Base-by-base conservation (phyloP, 768 basidiomycete species). In the Lepiota brunneoincarnata region DNA sequence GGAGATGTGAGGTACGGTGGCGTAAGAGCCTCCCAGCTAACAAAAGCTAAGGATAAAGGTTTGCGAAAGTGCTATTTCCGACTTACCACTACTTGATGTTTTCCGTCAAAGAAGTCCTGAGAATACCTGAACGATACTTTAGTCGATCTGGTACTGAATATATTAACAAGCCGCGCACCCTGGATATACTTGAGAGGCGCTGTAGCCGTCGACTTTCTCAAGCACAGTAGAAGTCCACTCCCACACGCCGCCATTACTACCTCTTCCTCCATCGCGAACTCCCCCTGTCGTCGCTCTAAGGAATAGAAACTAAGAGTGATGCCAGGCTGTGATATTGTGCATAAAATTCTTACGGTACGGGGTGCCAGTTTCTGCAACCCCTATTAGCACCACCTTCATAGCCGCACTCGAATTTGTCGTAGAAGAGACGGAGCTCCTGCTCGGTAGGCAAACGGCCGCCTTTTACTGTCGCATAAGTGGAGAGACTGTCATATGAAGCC, bases 361-460 rank as follows among this genome's bases (percentile, higher is more conserved):
- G 91, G 65, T 98, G 93, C 93, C 95, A 97, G 69, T 93, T 91
- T 58, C 89, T 80, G 67, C 96, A 91, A 1, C 93, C 96, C 45
- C 86, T 65, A 63, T 98, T 98, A 1, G 84, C 80, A 34, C 87
- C 88, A 17, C 86, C 87, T 58, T 84, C 86, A 51, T 86, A 90
- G 0, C 89, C 88, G 34, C 76, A 77, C 40, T 86, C 79, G 52
- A 89, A 89, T 63, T 80, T 83, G 62, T 89, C 83, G 61, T 84
- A 78, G 72, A 96, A 94, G 14, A 88, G 66, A 4, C 86, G 78
- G 36, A 97, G 79, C 71, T 98, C 97, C 0, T 86, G 75, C 69
- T 97, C 93, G 2, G 91, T 94, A 0, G 97, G 97, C 17, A 99
- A 73, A 43, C 97, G 82, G 1, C 96, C 97, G n/a, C 95, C 95